A percentile compares a stretch with the other conserved stretches of the same genome.
Evolutionary conservation across 2,329 filamentous ascomycete species (phyloP).

Genomic region (Neobulgaria alba): DNA sequence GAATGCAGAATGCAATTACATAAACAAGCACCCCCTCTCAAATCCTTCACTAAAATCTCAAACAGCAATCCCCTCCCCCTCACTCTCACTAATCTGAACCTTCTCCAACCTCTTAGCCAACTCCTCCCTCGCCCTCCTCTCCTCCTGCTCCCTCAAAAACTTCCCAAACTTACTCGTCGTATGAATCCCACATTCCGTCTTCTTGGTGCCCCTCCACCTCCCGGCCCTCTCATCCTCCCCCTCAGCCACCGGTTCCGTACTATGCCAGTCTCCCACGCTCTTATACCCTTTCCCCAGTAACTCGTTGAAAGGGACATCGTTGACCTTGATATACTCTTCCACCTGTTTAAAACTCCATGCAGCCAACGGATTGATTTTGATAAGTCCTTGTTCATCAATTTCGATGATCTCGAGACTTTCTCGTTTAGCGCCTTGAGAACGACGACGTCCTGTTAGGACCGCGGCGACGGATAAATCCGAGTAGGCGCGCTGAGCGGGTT

Average conservation of each 20-base stretch:
- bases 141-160: constrained; percentile 39
- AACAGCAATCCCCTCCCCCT: no score
- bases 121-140: constrained; percentile 27
- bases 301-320: constrained; percentile 88
- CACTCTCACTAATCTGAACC: constrained; percentile 16
- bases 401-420: constrained; percentile 88
- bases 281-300: constrained; percentile 94
- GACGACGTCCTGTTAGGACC: constrained; percentile 82
- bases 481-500: constrained; percentile 89
- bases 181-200: constrained; percentile 98
- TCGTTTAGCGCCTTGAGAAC: constrained; percentile 87
- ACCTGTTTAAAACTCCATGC: constrained; percentile 92
- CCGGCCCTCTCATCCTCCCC: constrained; percentile 94
- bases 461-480: constrained; percentile 79
- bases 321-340: constrained; percentile 73
- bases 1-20: no score
- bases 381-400: constrained; percentile 74
- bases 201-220: constrained; percentile 90
- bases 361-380: constrained; percentile 97
- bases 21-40: no score
- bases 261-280: constrained; percentile 97
- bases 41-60: no score
- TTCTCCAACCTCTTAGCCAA: constrained; percentile 19
- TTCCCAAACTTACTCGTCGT: constrained; percentile 93
- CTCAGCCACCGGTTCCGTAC: constrained; percentile 79